phyloP scores from a whole-genome alignment of 345 rosid species.

The Bruguiera sexangula region DNA sequence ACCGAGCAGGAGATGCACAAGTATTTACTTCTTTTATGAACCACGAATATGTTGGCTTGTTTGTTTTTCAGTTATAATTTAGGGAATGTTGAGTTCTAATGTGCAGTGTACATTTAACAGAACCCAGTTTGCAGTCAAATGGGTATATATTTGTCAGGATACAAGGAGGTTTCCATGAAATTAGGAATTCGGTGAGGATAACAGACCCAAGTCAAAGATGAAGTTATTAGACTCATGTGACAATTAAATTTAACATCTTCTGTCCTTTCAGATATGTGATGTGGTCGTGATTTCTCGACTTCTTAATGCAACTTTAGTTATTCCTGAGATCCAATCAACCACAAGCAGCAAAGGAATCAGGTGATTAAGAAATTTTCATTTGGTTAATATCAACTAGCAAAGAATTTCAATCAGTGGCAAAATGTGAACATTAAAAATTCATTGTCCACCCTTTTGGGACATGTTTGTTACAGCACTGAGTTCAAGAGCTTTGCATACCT shows the following conservation, averaged over 20 bases:
- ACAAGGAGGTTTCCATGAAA: constrained; percentile 99
- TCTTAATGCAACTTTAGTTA: constrained; percentile 85
- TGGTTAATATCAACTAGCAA: not conserved
- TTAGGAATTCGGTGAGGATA: constrained; percentile 82
- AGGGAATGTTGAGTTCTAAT: not conserved
- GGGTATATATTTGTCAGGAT: constrained; percentile 86
- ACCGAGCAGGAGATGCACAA: too few species aligned
- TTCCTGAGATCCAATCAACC: constrained; percentile 97
- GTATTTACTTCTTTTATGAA: too few species aligned
- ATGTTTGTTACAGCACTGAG: constrained; percentile 60
- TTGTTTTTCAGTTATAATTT: not conserved
- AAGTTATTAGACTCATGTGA: too few species aligned
- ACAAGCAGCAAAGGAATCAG: constrained; percentile 99
- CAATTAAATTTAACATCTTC: constrained; percentile 10
- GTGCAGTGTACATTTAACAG: constrained; percentile 35
- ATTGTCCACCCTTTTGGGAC: not conserved
- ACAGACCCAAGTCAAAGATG: not conserved
- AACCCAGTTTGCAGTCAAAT: constrained; percentile 51
- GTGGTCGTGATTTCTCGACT: constrained; percentile 81
- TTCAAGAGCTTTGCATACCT: constrained; percentile 98
- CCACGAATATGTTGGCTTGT: too few species aligned
- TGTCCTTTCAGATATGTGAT: constrained; percentile 58
- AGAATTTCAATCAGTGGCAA: not conserved
- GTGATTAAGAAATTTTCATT: constrained; percentile 27
- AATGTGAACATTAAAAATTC: not conserved